Percentiles rank a stretch among this genome's conserved stretches.
Evolutionary conservation across 371 early-diverging fungal genomes (phyloP).

Genomic region (Mortierella sp.): DNA sequence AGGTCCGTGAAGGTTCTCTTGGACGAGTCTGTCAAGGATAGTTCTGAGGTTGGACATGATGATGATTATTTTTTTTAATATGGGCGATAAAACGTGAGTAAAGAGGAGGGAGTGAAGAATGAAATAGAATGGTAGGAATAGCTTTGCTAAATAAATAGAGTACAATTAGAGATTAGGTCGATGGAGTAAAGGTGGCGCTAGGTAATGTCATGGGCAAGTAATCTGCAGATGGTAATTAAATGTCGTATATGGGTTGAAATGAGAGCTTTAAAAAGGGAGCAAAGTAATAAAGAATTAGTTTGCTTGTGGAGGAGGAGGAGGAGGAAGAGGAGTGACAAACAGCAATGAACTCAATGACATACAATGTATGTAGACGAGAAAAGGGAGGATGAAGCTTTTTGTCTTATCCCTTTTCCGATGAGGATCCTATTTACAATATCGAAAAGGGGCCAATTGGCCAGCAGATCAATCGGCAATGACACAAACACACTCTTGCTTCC

Average conservation of each 20-base stretch:
- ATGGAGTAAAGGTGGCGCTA: too few relatives aligned
- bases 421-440: neutral
- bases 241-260: too few relatives aligned
- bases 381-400: neutral
- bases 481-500: neutral
- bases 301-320: too few relatives aligned
- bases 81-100: neutral
- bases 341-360: too few relatives aligned
- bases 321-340: too few relatives aligned
- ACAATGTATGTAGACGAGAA: neutral
- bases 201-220: too few relatives aligned
- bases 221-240: too few relatives aligned
- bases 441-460: neutral
- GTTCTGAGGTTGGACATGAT: conserved; percentile 41
- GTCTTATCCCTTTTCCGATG: neutral
- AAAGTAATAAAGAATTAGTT: too few relatives aligned
- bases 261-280: too few relatives aligned
- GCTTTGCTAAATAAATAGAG: too few relatives aligned
- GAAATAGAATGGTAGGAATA: neutral
- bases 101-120: neutral
- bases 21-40: conserved; percentile 44
- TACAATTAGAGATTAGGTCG: too few relatives aligned
- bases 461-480: neutral
- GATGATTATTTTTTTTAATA: neutral
- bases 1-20: conserved; percentile 49